Evolutionary conservation across 2,329 filamentous ascomycete genomes (phyloP).

Genomic region (Xylaria sp.): DNA sequence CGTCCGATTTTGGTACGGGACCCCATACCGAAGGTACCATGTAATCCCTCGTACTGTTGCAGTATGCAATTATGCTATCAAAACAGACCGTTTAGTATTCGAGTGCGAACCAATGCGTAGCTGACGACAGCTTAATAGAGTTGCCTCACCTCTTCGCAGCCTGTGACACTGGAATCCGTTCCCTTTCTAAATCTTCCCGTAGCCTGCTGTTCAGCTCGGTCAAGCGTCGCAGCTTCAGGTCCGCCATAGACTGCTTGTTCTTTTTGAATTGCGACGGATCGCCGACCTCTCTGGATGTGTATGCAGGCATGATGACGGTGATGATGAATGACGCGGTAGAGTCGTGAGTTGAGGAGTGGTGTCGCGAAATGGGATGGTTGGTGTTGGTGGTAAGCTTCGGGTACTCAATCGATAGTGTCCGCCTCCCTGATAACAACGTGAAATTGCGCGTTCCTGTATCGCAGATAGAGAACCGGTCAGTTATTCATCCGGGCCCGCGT

Average conservation of each 20-base stretch:
- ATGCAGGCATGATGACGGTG: slow-evolving; percentile 68
- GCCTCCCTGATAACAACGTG: slow-evolving; percentile 23
- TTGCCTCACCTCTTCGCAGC: slow-evolving; percentile 81
- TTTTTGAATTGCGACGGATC: slow-evolving; percentile 79
- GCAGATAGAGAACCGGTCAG: slow-evolving; percentile 28
- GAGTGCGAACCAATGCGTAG: background rate
- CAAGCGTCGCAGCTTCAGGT: slow-evolving; percentile 94
- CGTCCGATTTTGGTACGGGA: slow-evolving; percentile 90
- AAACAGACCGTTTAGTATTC: slow-evolving; percentile 40
- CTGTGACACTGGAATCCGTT: slow-evolving; percentile 94
- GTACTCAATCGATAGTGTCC: slow-evolving; percentile 38
- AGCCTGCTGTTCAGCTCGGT: slow-evolving; percentile 97
- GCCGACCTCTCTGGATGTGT: slow-evolving; percentile 74
- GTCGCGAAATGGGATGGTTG: slow-evolving; percentile 36
- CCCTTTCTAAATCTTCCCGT: slow-evolving; percentile 94
- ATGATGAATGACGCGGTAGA: slow-evolving; percentile 42
- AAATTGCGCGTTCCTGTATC: slow-evolving; percentile 33
- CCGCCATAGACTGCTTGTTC: slow-evolving; percentile 99
- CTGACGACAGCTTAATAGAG: slow-evolving; percentile 7
- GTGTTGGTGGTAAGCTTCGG: slow-evolving; percentile 38
- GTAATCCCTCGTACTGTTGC: slow-evolving; percentile 97
- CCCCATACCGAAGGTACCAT: slow-evolving; percentile 99
- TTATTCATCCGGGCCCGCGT: slow-evolving; percentile 15
- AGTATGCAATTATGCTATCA: slow-evolving; percentile 93
- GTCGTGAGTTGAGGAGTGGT: slow-evolving; percentile 31